These are phyloP conservation scores for Dothideomycetes sp. DNA, from an alignment of 2,329 filamentous ascomycete species.

Conservation along the genomic window DNA sequence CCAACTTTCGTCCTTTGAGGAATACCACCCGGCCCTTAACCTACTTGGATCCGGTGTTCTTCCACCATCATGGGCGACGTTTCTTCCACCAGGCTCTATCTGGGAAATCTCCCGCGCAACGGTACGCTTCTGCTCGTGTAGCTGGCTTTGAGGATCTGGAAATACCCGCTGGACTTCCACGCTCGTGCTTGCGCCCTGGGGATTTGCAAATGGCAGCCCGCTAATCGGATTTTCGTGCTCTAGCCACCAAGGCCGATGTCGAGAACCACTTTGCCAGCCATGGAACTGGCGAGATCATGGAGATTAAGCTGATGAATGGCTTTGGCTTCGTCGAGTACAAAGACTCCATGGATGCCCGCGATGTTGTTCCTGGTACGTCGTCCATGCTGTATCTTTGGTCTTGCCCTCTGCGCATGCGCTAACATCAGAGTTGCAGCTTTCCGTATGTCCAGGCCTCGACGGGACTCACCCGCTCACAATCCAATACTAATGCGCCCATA, in stretches of 20 bases:
- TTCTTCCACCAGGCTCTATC: slow-evolving; percentile 87
- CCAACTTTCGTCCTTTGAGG: no score
- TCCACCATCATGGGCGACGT: slow-evolving; percentile 65
- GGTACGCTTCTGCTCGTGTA: slow-evolving; percentile 51
- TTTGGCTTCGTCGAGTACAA: slow-evolving; percentile 99
- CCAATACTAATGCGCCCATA: slow-evolving; percentile 30
- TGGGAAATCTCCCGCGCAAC: slow-evolving; percentile 94
- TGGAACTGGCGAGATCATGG: slow-evolving; percentile 93
- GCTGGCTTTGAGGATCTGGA: slow-evolving; percentile 16
- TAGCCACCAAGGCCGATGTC: slow-evolving; percentile 94
- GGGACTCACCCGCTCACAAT: not conserved
- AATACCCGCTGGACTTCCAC: slow-evolving; percentile 7
- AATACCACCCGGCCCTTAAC: no score
- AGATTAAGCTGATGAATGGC: slow-evolving; percentile 99
- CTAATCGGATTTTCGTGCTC: slow-evolving; percentile 41
- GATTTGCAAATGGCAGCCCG: slow-evolving; percentile 25
- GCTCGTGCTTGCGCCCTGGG: slow-evolving; percentile 11
- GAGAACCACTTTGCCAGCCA: slow-evolving; percentile 92
- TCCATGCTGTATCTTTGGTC: slow-evolving; percentile 15
- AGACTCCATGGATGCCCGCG: slow-evolving; percentile 93
- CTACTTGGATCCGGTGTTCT: not conserved
- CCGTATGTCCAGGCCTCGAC: slow-evolving; percentile 40
- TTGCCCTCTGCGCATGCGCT: slow-evolving; percentile 3
- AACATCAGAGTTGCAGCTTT: slow-evolving; percentile 40
- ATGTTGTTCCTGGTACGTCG: slow-evolving; percentile 87